These are phyloP conservation scores for Arachis stenosperma DNA, from an alignment of 306 rosid genomes.

Conservation along the genomic window DNA sequence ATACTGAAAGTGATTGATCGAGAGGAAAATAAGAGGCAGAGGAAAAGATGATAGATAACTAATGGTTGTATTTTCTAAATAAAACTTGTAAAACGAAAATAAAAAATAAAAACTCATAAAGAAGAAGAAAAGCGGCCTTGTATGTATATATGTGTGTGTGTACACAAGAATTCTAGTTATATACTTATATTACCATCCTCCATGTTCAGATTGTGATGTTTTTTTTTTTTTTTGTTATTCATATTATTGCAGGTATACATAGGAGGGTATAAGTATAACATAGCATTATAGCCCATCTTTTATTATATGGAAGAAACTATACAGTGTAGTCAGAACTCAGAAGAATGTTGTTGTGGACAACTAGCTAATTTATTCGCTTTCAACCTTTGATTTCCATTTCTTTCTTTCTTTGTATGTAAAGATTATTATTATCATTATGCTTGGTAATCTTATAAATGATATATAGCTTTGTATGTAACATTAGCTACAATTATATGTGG, in stretches of 20 bases:
- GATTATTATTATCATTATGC: neutral
- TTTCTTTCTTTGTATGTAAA: conserved; percentile 29
- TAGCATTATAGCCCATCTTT: conserved; percentile 40
- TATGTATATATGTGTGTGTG: no score
- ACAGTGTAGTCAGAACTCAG: conserved; percentile 13
- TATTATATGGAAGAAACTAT: conserved; percentile 38
- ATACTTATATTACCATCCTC: neutral
- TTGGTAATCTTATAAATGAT: conserved; percentile 32
- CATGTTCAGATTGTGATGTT: conserved; percentile 16
- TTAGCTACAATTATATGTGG: conserved; percentile 35
- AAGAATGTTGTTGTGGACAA: conserved; percentile 26
- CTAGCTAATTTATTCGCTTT: conserved; percentile 43
- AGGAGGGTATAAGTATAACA: conserved; percentile 35
- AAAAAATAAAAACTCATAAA: no score
- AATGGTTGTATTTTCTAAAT: no score
- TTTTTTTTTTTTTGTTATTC: neutral
- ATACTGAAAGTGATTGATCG: no score
- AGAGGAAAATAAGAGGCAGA: neutral
- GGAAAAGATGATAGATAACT: no score
- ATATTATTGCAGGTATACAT: conserved; percentile 50
- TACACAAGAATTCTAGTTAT: neutral
- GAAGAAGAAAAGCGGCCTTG: no score
- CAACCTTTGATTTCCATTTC: conserved; percentile 22
- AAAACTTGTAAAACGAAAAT: no score
- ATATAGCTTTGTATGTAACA: conserved; percentile 27